phyloP scores from a whole-genome alignment of 495 filamentous ascomycete species.

The Tuber indicum region DNA sequence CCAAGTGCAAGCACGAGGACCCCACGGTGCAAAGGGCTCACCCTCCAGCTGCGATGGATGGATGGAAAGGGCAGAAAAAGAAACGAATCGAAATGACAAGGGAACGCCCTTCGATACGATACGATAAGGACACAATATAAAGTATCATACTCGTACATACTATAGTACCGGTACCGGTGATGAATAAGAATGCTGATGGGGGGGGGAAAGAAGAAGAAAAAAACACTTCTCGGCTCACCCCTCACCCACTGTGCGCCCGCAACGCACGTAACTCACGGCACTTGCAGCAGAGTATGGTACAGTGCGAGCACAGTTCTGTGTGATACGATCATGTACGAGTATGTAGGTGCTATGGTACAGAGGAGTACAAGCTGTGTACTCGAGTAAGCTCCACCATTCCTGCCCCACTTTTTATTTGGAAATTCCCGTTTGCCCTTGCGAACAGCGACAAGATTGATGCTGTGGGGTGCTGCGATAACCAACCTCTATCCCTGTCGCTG shows the following conservation, averaged over 20 bases:
- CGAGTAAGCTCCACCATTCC: background rate
- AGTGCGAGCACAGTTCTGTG: background rate
- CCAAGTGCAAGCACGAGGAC: background rate
- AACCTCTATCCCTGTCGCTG: background rate
- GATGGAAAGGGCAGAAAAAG: background rate
- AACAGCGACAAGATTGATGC: background rate
- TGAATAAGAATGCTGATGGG: background rate
- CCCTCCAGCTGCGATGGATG: background rate
- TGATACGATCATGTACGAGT: background rate
- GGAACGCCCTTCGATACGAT: background rate
- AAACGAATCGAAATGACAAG: background rate
- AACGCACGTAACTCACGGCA: background rate
- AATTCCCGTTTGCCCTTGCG: constrained; percentile 1
- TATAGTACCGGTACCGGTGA: background rate
- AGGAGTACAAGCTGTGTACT: background rate
- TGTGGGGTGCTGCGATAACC: background rate
- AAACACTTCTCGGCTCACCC: background rate
- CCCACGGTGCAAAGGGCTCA: background rate
- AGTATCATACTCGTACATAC: no score
- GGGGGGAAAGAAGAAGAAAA: background rate
- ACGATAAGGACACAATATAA: background rate
- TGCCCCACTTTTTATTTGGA: background rate
- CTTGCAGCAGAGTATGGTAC: background rate
- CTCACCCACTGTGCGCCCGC: background rate
- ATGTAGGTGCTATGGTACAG: background rate